These are phyloP conservation scores for Cutaneotrichosporon arboriforme DNA, from an alignment of 1,284 basidiomycete species.

Conservation along the genomic window DNA sequence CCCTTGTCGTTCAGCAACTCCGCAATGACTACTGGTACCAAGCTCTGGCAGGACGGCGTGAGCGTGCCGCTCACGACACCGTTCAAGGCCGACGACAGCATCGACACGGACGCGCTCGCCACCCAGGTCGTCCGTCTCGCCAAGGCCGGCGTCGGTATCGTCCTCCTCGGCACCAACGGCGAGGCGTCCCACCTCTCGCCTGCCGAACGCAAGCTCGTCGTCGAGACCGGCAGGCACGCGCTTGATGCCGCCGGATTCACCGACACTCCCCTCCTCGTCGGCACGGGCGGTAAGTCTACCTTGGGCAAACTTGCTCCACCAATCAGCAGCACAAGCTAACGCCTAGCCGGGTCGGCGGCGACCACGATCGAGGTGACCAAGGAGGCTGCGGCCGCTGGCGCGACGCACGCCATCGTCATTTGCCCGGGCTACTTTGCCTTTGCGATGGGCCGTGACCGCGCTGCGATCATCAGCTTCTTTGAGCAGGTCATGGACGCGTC, in stretches of 20 bases:
- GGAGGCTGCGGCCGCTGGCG: conserved; percentile 75
- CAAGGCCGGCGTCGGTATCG: conserved; percentile 49
- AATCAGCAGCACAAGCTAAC: neutral
- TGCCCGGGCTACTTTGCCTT: conserved; percentile 51
- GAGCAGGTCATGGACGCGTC: conserved; percentile 69
- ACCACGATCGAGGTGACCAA: conserved; percentile 73
- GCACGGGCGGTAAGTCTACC: conserved; percentile 63
- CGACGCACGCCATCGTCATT: conserved; percentile 57
- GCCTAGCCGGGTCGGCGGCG: conserved; percentile 56
- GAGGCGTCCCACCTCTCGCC: conserved; percentile 60
- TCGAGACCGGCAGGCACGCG: conserved; percentile 63
- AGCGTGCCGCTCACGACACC: conserved; percentile 51
- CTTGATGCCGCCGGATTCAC: conserved; percentile 67
- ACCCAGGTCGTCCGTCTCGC: conserved; percentile 49
- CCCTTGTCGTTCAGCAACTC: too few relatives aligned
- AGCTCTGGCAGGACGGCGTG: conserved; percentile 38
- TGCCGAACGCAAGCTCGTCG: conserved; percentile 61
- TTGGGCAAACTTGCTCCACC: neutral
- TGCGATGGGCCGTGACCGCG: conserved; percentile 48
- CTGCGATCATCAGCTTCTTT: conserved; percentile 50
- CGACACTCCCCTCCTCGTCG: conserved; percentile 68
- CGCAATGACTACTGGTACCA: conserved; percentile 11
- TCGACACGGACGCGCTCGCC: conserved; percentile 47
- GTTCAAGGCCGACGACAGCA: conserved; percentile 44
- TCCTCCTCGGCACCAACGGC: conserved; percentile 50